Evolutionary conservation across 2,329 filamentous ascomycete genomes (phyloP).

Genomic region (Fusarium tuaranense): DNA sequence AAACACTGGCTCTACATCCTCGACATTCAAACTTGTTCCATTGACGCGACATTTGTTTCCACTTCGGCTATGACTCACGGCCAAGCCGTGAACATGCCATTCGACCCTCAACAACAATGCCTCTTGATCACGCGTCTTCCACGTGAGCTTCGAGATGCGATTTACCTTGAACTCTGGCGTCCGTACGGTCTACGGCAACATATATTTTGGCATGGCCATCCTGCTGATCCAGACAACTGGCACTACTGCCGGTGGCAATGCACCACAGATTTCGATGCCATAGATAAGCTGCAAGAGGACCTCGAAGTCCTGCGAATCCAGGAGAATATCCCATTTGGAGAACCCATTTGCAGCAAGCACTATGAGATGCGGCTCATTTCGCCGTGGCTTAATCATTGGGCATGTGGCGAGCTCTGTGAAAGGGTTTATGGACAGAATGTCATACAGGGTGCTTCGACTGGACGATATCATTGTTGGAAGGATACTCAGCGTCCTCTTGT

Average conservation of each 20-base stretch:
- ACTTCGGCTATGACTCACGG: not conserved
- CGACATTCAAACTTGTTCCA: not conserved
- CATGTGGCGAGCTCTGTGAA: not conserved
- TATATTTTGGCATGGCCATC: conserved; percentile 13
- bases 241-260: conserved; percentile 29
- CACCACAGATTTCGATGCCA: conserved; percentile 10
- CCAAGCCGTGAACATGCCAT: not conserved
- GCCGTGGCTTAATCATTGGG: conserved; percentile 10
- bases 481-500: not conserved
- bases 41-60: not conserved
- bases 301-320: not conserved
- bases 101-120: conserved; percentile 14
- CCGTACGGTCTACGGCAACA: conserved; percentile 19
- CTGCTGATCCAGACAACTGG: not conserved
- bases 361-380: not conserved
- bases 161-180: conserved; percentile 30
- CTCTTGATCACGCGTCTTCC: conserved; percentile 15
- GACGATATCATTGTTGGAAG: conserved; percentile 1
- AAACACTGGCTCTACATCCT: not conserved
- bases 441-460: not conserved
- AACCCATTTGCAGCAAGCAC: not conserved
- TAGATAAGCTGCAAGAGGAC: conserved; percentile 2
- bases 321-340: not conserved
- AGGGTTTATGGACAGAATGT: not conserved
- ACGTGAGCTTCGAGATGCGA: conserved; percentile 23